phyloP scores from a whole-genome alignment of 306 rosid species.

The Senna siamea region DNA sequence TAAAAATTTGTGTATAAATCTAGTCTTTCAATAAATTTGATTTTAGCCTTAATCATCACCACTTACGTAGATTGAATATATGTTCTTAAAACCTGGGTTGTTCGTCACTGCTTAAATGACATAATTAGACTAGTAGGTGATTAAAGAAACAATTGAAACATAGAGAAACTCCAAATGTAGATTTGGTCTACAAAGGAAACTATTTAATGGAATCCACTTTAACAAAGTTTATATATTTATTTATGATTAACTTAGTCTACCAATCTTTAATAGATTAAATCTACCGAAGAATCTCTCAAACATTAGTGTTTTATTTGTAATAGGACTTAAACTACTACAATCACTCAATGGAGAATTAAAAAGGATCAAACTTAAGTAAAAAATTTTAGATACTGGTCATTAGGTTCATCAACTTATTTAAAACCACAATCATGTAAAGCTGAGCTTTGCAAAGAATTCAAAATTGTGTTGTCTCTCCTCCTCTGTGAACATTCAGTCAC shows the following conservation, averaged over 20 bases:
- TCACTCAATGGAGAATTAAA: neutral
- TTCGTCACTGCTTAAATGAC: neutral
- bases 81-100: too few relatives aligned
- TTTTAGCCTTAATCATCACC: neutral
- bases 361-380: too few relatives aligned
- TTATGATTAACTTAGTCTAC: too few relatives aligned
- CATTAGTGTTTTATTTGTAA: neutral
- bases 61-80: neutral
- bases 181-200: neutral
- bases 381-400: too few relatives aligned
- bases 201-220: too few relatives aligned
- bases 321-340: neutral
- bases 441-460: slow-evolving; percentile 32
- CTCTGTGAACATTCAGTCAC: slow-evolving; percentile 23
- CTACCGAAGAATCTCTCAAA: neutral
- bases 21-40: too few relatives aligned
- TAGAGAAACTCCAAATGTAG: neutral
- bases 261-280: too few relatives aligned
- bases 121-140: neutral
- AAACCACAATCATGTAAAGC: too few relatives aligned
- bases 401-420: too few relatives aligned
- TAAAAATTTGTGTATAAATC: too few relatives aligned
- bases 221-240: too few relatives aligned
- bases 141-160: neutral
- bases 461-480: slow-evolving; percentile 25